Conservation (phyloP, 345 rosid genomes). For the Populus davidiana region DNA sequence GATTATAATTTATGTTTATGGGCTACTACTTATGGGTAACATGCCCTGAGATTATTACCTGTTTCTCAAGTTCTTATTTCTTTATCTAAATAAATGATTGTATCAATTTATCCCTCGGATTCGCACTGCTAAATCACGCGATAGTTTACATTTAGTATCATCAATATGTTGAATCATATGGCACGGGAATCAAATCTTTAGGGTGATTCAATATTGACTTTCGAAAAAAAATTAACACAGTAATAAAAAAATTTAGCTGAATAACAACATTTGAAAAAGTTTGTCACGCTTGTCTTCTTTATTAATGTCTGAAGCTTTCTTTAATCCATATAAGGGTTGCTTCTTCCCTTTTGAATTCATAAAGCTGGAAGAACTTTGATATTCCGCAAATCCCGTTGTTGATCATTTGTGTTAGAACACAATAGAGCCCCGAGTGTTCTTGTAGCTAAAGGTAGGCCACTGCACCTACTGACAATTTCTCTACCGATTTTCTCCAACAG, state of each 20-base stretch:
- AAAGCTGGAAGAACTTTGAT: slow-evolving; percentile 10
- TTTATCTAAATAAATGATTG: neutral
- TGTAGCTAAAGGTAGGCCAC: slow-evolving; percentile 9
- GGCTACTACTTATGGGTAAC: neutral
- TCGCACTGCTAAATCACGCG: neutral
- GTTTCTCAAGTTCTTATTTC: neutral
- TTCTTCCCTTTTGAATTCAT: too few species aligned
- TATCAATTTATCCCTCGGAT: neutral
- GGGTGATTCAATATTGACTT: too few species aligned
- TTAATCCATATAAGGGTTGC: too few species aligned
- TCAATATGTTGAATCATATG: neutral
- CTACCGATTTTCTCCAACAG: neutral
- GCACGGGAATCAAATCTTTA: neutral
- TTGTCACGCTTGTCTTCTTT: too few species aligned
- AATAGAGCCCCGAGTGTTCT: neutral
- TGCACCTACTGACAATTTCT: slow-evolving; percentile 5
- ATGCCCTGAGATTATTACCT: neutral
- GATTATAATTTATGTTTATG: neutral
- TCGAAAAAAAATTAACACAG: too few species aligned
- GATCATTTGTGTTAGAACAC: neutral
- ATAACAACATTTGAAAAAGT: too few species aligned
- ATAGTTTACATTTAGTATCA: neutral
- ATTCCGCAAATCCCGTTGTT: neutral
- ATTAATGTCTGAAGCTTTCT: too few species aligned
- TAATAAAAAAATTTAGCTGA: too few species aligned